phyloP scores from a whole-genome alignment of 345 rosid species.

The Euphorbia tirucalli region DNA sequence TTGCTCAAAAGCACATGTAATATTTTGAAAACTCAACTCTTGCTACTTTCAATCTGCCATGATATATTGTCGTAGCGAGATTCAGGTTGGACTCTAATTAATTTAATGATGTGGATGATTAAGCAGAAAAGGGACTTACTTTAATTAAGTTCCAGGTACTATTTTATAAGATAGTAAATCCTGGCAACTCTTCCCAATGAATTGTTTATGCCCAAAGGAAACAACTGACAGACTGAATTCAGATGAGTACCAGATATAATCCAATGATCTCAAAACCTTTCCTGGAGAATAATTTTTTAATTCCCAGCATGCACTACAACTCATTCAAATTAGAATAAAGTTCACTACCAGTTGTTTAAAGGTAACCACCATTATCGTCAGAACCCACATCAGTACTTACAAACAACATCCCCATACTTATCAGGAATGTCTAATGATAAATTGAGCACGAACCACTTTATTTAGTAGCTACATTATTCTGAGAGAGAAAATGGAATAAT shows the following conservation, averaged over 20 bases:
- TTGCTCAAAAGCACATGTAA: constrained; percentile 18
- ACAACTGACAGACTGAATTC: constrained; percentile 2
- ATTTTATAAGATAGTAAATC: constrained; percentile 27
- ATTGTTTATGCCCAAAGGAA: constrained; percentile 19
- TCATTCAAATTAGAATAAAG: constrained; percentile 12
- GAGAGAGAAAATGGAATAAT: no score
- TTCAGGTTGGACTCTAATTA: constrained; percentile 28
- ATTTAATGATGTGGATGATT: constrained; percentile 26
- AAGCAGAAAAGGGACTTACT: constrained; percentile 32
- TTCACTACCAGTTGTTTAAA: constrained; percentile 12
- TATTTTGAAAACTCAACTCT: constrained; percentile 28
- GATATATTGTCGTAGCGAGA: constrained; percentile 30
- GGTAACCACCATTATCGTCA: constrained; percentile 9
- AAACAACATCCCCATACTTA: not conserved
- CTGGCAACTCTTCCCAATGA: constrained; percentile 36
- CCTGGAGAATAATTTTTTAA: constrained; percentile 12
- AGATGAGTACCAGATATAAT: constrained; percentile 14
- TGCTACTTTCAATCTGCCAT: constrained; percentile 29
- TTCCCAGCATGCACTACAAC: constrained; percentile 29
- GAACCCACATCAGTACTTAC: constrained; percentile 10
- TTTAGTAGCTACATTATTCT: no score
- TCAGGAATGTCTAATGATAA: not conserved
- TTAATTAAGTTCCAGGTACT: constrained; percentile 25
- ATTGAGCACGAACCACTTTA: not conserved
- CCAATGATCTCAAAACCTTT: constrained; percentile 17